A percentile compares a stretch with the other conserved stretches of the same genome.
phyloP scores from a whole-genome alignment of 2,329 filamentous ascomycete genomes.

The Colletotrichum musae region DNA sequence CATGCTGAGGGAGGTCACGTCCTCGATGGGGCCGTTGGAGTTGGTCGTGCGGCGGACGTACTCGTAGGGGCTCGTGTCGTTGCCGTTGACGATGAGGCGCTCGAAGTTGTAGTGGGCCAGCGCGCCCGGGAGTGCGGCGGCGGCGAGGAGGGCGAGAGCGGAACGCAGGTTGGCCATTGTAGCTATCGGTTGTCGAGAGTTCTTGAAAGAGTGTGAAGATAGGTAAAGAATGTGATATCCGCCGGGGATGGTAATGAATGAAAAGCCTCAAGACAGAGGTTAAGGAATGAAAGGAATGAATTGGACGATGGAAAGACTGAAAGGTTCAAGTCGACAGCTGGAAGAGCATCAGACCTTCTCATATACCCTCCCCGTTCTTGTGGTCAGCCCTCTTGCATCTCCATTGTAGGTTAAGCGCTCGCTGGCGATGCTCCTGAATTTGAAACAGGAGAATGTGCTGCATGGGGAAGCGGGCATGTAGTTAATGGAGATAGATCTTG shows the following conservation, averaged over 20 bases:
- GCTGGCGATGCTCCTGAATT: neutral
- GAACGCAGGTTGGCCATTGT: neutral
- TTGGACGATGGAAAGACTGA: neutral
- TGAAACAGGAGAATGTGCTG: neutral
- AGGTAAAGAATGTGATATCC: neutral
- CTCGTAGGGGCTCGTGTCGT: slow-evolving; percentile 37
- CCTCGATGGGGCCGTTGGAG: slow-evolving; percentile 31
- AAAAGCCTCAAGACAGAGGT: neutral
- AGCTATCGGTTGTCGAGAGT: neutral
- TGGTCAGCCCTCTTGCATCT: neutral
- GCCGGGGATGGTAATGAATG: slow-evolving; percentile 2
- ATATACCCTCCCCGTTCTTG: neutral
- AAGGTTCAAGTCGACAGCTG: neutral
- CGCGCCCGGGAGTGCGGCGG: neutral
- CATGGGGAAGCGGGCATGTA: neutral
- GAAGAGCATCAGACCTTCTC: neutral
- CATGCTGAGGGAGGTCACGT: slow-evolving; percentile 12
- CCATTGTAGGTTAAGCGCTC: neutral
- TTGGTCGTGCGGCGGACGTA: slow-evolving; percentile 35
- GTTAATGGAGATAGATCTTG: neutral
- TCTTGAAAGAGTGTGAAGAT: neutral
- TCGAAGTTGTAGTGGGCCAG: slow-evolving; percentile 44
- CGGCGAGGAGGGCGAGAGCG: neutral
- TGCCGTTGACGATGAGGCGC: slow-evolving; percentile 42
- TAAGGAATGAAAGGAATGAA: neutral